These are phyloP conservation scores for Yamadazyma conglobata DNA, from an alignment of 1,139 yeast genomes.

Conservation along the genomic window DNA sequence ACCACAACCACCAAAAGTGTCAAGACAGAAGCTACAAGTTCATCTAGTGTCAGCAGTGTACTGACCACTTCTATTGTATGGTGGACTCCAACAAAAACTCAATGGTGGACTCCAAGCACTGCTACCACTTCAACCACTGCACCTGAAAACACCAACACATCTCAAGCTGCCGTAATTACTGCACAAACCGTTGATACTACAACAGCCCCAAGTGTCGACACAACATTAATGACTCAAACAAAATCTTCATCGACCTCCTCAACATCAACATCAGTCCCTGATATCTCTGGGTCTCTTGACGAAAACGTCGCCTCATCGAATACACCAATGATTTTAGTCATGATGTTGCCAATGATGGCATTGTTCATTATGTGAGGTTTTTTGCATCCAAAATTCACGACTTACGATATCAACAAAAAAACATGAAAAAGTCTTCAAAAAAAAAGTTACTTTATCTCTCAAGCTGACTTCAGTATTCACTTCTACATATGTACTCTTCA, in stretches of 20 bases:
- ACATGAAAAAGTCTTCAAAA: too few relatives aligned
- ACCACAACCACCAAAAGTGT: conserved; percentile 3
- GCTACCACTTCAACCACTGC: conserved; percentile 3
- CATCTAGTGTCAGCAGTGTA: conserved; percentile 2
- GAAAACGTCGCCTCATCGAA: conserved; percentile 2
- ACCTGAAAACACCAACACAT: conserved; percentile 1
- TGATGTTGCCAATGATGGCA: conserved; percentile 5
- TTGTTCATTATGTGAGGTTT: conserved; percentile 3
- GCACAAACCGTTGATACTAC: conserved; percentile 3
- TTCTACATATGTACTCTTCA: too few relatives aligned
- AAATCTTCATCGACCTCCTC: conserved; percentile 1
- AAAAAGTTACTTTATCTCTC: too few relatives aligned
- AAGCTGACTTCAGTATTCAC: too few relatives aligned
- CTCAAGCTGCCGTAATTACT: conserved; percentile 3
- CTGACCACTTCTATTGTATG: conserved; percentile 8
- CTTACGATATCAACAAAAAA: conserved; percentile 2
- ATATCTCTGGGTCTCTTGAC: conserved; percentile 8
- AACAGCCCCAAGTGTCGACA: conserved; percentile 1
- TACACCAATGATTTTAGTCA: conserved; percentile 4
- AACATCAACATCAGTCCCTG: conserved; percentile 1
- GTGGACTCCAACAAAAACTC: conserved; percentile 11
- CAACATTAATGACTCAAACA: conserved; percentile 2
- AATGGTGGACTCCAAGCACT: conserved; percentile 9
- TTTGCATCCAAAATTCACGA: conserved; percentile 2
- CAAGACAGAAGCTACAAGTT: neutral